Evolutionary conservation across 768 basidiomycete genomes (phyloP).

Genomic region (Suillus spraguei): DNA sequence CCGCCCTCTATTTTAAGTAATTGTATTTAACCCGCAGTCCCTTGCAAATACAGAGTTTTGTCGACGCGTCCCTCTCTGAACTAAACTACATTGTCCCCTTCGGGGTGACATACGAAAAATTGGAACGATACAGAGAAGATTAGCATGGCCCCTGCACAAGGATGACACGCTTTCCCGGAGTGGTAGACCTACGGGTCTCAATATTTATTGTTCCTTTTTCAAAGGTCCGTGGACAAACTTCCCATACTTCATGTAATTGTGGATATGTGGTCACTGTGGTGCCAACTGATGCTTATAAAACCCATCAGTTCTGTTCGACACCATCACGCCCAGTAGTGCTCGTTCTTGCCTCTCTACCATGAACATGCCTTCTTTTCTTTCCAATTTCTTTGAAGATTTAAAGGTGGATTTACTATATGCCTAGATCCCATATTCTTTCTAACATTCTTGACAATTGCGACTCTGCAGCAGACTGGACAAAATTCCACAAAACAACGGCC

Average conservation of each 20-base stretch:
- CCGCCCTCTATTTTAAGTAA: not conserved
- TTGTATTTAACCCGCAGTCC: not conserved
- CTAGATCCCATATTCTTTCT: not conserved
- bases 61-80: not conserved
- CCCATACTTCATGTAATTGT: too few relatives aligned
- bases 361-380: not conserved
- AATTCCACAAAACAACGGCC: not conserved
- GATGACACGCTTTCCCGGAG: constrained; percentile 99
- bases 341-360: not conserved
- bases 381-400: not conserved
- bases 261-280: too few relatives aligned
- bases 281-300: too few relatives aligned
- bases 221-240: too few relatives aligned
- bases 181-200: constrained; percentile 62
- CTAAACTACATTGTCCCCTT: constrained; percentile 38
- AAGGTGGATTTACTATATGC: not conserved
- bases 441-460: not conserved
- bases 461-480: not conserved
- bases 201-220: constrained; percentile 35
- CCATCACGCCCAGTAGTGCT: too few relatives aligned
- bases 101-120: constrained; percentile 95
- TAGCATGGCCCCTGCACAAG: constrained; percentile 99
- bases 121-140: constrained; percentile 99
- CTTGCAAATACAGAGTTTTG: not conserved
- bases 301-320: too few relatives aligned